phyloP scores from a whole-genome alignment of 169 alveolate genomes.

The Cryptosporidium andersoni region DNA sequence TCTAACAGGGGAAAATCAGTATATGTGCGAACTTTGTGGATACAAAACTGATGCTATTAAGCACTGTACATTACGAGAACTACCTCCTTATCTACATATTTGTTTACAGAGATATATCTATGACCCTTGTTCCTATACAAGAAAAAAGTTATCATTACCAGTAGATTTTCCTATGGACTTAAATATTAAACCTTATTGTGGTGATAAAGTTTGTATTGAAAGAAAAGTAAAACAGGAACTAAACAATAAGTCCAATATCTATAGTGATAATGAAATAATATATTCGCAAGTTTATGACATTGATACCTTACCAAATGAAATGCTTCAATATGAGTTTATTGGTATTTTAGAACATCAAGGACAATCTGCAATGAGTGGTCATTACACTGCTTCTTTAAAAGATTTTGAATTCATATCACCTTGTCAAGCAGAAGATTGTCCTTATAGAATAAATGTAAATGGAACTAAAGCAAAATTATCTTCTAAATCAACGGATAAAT shows the following conservation, averaged over 20 bases:
- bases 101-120: conserved; percentile 60
- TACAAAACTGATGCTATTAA: conserved; percentile 56
- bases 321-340: conserved; percentile 53
- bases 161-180: conserved; percentile 50
- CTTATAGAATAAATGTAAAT: neutral
- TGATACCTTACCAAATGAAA: neutral
- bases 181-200: conserved; percentile 11
- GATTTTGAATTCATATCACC: conserved; percentile 13
- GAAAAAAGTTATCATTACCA: conserved; percentile 54
- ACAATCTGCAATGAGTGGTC: conserved; percentile 69
- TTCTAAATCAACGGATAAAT: neutral
- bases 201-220: neutral
- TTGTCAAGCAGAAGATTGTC: neutral
- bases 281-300: neutral
- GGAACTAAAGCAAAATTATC: neutral
- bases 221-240: neutral
- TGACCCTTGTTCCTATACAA: conserved; percentile 38
- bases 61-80: conserved; percentile 16
- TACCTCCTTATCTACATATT: conserved; percentile 69
- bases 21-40: conserved; percentile 62
- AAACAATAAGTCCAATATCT: neutral
- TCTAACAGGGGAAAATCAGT: conserved; percentile 64
- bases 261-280: too few relatives aligned
- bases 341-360: conserved; percentile 68
- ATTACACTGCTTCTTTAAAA: conserved; percentile 61